phyloP scores from a whole-genome alignment of 352 stramenopile genomes.

The Peronospora farinosa region DNA sequence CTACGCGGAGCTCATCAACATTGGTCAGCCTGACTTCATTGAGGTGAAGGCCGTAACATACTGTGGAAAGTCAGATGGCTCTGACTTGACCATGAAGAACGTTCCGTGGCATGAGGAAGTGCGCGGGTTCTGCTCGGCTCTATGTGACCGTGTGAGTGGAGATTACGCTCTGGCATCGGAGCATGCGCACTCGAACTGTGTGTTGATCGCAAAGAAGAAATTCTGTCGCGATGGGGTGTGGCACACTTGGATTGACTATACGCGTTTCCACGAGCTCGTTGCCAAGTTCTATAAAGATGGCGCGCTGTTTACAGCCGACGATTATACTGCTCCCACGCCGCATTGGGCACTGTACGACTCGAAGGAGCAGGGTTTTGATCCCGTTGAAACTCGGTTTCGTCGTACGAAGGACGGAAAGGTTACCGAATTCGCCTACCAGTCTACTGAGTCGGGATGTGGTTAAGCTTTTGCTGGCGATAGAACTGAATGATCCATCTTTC shows the following conservation, averaged over 20 bases:
- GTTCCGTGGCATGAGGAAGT: slow-evolving; percentile 98
- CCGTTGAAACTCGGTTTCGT: slow-evolving; percentile 88
- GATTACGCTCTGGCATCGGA: slow-evolving; percentile 92
- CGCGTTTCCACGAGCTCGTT: slow-evolving; percentile 92
- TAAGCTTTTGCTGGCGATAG: too few relatives aligned
- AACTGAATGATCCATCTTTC: too few relatives aligned
- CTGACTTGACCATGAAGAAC: slow-evolving; percentile 97
- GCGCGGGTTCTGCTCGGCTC: slow-evolving; percentile 83
- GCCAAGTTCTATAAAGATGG: slow-evolving; percentile 76
- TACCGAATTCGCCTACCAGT: slow-evolving; percentile 78
- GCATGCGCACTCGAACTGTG: slow-evolving; percentile 94
- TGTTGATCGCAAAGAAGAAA: slow-evolving; percentile 90
- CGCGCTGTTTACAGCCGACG: slow-evolving; percentile 85
- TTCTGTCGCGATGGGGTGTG: slow-evolving; percentile 89
- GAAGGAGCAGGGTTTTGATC: slow-evolving; percentile 95
- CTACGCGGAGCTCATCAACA: slow-evolving; percentile 91
- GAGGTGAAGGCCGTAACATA: slow-evolving; percentile 98
- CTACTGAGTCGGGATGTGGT: slow-evolving; percentile 78
- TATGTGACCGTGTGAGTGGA: slow-evolving; percentile 69
- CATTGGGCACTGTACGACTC: slow-evolving; percentile 95
- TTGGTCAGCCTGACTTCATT: slow-evolving; percentile 89
- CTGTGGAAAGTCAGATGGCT: slow-evolving; percentile 96
- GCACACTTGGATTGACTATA: slow-evolving; percentile 99
- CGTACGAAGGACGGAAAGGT: slow-evolving; percentile 84
- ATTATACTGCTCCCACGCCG: slow-evolving; percentile 93